Conservation (phyloP, 176 grass and related monocot species). For the Aegilops bicornis region DNA sequence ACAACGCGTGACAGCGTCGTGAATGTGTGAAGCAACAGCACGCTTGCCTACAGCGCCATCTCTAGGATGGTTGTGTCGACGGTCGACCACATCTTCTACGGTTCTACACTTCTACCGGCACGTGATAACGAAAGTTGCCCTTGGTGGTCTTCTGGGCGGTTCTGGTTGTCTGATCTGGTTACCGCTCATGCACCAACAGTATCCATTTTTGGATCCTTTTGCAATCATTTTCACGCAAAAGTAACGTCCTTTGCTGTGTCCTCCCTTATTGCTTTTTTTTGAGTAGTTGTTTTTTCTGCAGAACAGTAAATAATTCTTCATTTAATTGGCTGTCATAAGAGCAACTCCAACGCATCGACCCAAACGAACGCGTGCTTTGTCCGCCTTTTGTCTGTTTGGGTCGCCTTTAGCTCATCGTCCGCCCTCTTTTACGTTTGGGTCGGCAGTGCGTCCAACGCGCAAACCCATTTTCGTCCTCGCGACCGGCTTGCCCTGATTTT, state of each 20-base stretch:
- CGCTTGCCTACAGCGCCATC: not conserved
- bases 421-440: too few species aligned
- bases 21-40: constrained; percentile 12
- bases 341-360: too few species aligned
- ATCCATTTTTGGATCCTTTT: not conserved
- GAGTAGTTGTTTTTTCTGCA: too few species aligned
- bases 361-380: too few species aligned
- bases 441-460: too few species aligned
- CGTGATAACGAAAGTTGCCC: not conserved
- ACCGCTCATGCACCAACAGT: not conserved
- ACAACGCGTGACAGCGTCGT: not conserved
- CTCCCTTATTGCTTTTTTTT: too few species aligned
- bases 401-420: too few species aligned
- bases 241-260: not conserved
- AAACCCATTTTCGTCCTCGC: too few species aligned
- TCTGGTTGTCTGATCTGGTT: not conserved
- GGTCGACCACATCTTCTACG: constrained; percentile 8
- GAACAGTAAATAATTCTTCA: too few species aligned
- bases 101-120: not conserved
- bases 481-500: too few species aligned
- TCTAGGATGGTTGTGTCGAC: not conserved
- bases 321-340: too few species aligned
- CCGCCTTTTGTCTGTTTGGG: too few species aligned
- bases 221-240: not conserved
- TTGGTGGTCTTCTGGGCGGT: not conserved